phyloP scores from a whole-genome alignment of 1,284 basidiomycete genomes.

The Kwoniella shivajii region DNA sequence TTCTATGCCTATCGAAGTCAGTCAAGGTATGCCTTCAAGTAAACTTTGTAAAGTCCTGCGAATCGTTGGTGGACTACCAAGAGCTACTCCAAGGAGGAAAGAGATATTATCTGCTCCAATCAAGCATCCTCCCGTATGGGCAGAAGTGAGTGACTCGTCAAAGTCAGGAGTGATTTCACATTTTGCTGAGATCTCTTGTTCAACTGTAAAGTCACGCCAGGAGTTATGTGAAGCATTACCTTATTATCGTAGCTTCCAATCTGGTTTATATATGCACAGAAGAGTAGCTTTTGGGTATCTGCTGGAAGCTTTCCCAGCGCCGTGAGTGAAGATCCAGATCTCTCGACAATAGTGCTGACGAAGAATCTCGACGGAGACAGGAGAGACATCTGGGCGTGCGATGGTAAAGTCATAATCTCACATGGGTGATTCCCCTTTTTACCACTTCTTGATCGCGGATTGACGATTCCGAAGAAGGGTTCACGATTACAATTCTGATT shows the following conservation, averaged over 20 bases:
- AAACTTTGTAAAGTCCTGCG: slow-evolving; percentile 32
- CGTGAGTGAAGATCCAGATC: slow-evolving; percentile 25
- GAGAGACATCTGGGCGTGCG: slow-evolving; percentile 45
- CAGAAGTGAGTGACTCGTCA: slow-evolving; percentile 30
- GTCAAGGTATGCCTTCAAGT: slow-evolving; percentile 22
- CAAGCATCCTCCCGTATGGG: slow-evolving; percentile 43
- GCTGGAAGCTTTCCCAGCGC: slow-evolving; percentile 44
- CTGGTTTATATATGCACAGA: slow-evolving; percentile 45
- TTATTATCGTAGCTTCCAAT: slow-evolving; percentile 51
- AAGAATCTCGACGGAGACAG: slow-evolving; percentile 14
- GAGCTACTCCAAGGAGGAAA: not conserved
- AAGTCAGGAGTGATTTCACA: not conserved
- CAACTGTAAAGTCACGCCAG: slow-evolving; percentile 36
- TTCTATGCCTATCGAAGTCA: not conserved
- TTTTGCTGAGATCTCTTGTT: not conserved
- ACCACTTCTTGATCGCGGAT: too few species aligned
- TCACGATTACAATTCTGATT: not conserved
- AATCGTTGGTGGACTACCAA: slow-evolving; percentile 19
- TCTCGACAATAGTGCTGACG: not conserved
- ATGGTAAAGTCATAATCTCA: slow-evolving; percentile 45
- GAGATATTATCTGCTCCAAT: not conserved
- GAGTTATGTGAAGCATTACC: slow-evolving; percentile 51
- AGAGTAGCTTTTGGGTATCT: slow-evolving; percentile 47
- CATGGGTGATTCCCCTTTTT: too few species aligned
- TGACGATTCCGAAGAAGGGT: too few species aligned